Evolutionary conservation across 1,284 basidiomycete species (phyloP).

Genomic region (Leccinum idahoense): DNA sequence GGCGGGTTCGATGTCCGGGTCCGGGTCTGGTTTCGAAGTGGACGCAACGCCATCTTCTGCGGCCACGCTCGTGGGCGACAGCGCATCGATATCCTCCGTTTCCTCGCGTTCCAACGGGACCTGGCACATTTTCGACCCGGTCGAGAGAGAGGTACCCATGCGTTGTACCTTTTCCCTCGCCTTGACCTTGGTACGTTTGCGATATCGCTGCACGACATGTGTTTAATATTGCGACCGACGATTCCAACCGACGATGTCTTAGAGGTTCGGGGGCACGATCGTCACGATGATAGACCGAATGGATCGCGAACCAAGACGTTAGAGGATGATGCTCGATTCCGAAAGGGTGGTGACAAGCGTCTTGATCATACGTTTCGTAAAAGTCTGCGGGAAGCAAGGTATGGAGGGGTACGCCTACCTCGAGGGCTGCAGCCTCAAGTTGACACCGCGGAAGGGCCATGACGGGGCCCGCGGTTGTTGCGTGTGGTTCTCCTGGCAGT

Average conservation of each 20-base stretch:
- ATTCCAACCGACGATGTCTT: slow-evolving; percentile 16
- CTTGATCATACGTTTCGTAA: too few relatives aligned
- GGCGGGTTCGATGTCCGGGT: slow-evolving; percentile 10
- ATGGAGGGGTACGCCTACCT: too few relatives aligned
- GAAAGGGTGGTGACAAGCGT: too few relatives aligned
- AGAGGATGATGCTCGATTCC: too few relatives aligned
- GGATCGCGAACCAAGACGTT: too few relatives aligned
- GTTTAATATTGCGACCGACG: slow-evolving; percentile 41
- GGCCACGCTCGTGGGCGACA: not conserved
- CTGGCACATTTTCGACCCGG: not conserved
- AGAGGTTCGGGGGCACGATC: too few relatives aligned
- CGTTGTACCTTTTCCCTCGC: slow-evolving; percentile 8
- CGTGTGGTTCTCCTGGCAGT: too few relatives aligned
- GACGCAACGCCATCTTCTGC: not conserved
- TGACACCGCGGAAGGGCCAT: too few relatives aligned
- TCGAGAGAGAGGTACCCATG: not conserved
- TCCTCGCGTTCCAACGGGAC: slow-evolving; percentile 2
- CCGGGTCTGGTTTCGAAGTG: slow-evolving; percentile 2
- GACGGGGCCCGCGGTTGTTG: too few relatives aligned
- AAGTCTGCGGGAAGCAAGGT: too few relatives aligned
- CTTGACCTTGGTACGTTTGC: slow-evolving; percentile 20
- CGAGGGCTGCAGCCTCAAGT: too few relatives aligned
- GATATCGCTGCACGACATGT: slow-evolving; percentile 44
- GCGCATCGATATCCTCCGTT: not conserved
- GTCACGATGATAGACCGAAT: too few relatives aligned